phyloP scores from a whole-genome alignment of 805 yeast species.

The Gaillardinia entomophila region DNA sequence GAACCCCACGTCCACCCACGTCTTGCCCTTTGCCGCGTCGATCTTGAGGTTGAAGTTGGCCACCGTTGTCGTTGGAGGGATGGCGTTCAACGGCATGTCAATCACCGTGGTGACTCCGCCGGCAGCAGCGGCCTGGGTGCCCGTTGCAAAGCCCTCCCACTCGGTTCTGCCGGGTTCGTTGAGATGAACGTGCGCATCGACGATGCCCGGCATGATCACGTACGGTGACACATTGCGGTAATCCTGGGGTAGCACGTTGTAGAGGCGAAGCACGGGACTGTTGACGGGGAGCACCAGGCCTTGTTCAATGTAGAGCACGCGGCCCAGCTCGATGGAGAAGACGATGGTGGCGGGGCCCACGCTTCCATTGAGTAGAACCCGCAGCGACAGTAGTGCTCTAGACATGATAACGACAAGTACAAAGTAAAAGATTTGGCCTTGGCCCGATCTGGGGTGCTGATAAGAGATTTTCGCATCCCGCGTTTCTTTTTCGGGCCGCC shows the following conservation, averaged over 20 bases:
- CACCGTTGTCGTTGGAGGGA: conserved; percentile 90
- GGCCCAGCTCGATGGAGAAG: conserved; percentile 46
- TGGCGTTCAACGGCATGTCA: conserved; percentile 94
- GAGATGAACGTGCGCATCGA: conserved; percentile 89
- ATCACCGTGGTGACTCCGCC: conserved; percentile 96
- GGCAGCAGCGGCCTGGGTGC: conserved; percentile 88
- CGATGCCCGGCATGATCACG: conserved; percentile 80
- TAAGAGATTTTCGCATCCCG: too few species aligned
- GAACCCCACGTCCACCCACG: conserved; percentile 91
- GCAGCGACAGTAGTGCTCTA: conserved; percentile 56
- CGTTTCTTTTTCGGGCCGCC: too few species aligned
- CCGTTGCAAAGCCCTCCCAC: conserved; percentile 98
- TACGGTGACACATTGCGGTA: conserved; percentile 56
- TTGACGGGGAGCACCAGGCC: conserved; percentile 22
- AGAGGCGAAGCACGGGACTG: conserved; percentile 37
- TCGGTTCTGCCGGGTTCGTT: conserved; percentile 98
- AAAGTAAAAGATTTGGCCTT: too few species aligned
- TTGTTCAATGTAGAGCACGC: conserved; percentile 47
- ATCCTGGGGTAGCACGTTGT: conserved; percentile 36
- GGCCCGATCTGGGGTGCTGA: too few species aligned
- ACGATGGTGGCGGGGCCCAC: conserved; percentile 59
- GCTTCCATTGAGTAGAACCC: conserved; percentile 46
- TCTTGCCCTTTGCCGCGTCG: conserved; percentile 71
- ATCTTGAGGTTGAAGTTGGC: conserved; percentile 70
- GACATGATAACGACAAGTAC: too few species aligned